Evolutionary conservation across 177 flowering plant species (phyloP).

Genomic region (Tripterygium wilfordii): DNA sequence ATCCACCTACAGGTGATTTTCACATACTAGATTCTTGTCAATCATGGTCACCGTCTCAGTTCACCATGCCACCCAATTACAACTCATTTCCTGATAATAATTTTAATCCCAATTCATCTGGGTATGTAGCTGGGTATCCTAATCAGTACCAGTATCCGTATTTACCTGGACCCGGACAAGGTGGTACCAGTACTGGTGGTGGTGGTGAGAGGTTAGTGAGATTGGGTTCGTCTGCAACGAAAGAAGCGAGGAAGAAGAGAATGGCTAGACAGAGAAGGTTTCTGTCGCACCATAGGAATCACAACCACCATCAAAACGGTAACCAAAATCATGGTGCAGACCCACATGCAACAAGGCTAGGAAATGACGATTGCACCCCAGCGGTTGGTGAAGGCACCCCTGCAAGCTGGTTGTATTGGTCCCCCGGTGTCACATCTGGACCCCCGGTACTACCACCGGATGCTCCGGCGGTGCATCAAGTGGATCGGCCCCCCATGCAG

Average conservation of each 20-base stretch:
- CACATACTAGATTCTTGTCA: slow-evolving; percentile 22
- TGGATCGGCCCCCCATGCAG: slow-evolving; percentile 25
- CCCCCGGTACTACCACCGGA: not conserved
- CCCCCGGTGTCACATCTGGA: slow-evolving; percentile 6
- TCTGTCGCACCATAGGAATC: slow-evolving; percentile 42
- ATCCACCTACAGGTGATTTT: slow-evolving; percentile 13
- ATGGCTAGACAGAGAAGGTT: slow-evolving; percentile 88
- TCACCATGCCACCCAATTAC: slow-evolving; percentile 10
- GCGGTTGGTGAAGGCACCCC: slow-evolving; percentile 19
- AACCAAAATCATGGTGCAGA: slow-evolving; percentile 17
- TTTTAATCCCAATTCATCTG: slow-evolving; percentile 10
- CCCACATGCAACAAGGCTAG: slow-evolving; percentile 26
- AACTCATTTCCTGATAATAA: slow-evolving; percentile 18
- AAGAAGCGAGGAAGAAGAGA: slow-evolving; percentile 95
- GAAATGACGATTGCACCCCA: slow-evolving; percentile 17
- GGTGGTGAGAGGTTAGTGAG: slow-evolving; percentile 34
- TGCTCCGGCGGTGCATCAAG: slow-evolving; percentile 5
- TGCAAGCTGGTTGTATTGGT: slow-evolving; percentile 53
- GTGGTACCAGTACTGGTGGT: not conserved
- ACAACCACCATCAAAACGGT: slow-evolving; percentile 14
- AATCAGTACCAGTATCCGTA: slow-evolving; percentile 18
- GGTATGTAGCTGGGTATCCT: slow-evolving; percentile 23
- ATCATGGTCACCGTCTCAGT: slow-evolving; percentile 22
- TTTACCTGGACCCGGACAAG: not conserved
- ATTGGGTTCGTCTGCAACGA: slow-evolving; percentile 78